These are phyloP conservation scores for Metschnikowia baotianmanensis DNA, from an alignment of 805 yeast genomes.

Conservation along the genomic window DNA sequence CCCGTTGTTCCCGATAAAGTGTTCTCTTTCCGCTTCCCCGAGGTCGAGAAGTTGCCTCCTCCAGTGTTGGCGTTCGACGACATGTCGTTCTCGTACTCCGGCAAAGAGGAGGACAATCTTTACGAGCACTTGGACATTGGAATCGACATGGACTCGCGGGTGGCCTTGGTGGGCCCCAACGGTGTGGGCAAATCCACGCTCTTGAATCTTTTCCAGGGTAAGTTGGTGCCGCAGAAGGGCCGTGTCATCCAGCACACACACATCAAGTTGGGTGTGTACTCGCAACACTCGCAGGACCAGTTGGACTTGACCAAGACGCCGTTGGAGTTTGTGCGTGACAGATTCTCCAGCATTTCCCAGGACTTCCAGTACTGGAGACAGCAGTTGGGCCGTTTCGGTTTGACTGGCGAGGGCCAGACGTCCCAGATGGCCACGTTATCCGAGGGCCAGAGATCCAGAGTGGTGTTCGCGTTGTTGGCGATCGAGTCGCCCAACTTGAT, in stretches of 20 bases:
- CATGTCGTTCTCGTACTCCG: slow-evolving; percentile 89
- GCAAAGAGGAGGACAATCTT: slow-evolving; percentile 76
- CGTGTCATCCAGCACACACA: slow-evolving; percentile 97
- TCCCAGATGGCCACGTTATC: slow-evolving; percentile 97
- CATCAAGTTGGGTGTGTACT: slow-evolving; percentile 96
- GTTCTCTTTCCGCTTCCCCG: slow-evolving; percentile 91
- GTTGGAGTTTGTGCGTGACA: slow-evolving; percentile 94
- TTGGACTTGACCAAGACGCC: slow-evolving; percentile 94
- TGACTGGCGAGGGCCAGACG: slow-evolving; percentile 98
- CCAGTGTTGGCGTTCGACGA: slow-evolving; percentile 97
- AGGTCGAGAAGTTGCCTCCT: slow-evolving; percentile 95
- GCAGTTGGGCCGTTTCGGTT: slow-evolving; percentile 96
- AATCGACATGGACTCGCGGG: slow-evolving; percentile 99
- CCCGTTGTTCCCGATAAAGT: slow-evolving; percentile 92
- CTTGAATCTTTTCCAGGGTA: slow-evolving; percentile 96
- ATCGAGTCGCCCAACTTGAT: slow-evolving; percentile 93
- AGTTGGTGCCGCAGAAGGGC: slow-evolving; percentile 83
- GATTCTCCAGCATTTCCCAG: slow-evolving; percentile 85
- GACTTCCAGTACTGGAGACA: slow-evolving; percentile 99
- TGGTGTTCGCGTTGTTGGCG: slow-evolving; percentile 94
- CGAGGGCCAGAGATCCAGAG: slow-evolving; percentile 99
- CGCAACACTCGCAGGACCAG: slow-evolving; percentile 98
- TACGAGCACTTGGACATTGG: slow-evolving; percentile 93
- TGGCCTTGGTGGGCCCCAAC: slow-evolving; percentile 97
- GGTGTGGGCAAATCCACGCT: slow-evolving; percentile 99